phyloP scores from a whole-genome alignment of 306 rosid species.

The Cyclanthera cordifolia region DNA sequence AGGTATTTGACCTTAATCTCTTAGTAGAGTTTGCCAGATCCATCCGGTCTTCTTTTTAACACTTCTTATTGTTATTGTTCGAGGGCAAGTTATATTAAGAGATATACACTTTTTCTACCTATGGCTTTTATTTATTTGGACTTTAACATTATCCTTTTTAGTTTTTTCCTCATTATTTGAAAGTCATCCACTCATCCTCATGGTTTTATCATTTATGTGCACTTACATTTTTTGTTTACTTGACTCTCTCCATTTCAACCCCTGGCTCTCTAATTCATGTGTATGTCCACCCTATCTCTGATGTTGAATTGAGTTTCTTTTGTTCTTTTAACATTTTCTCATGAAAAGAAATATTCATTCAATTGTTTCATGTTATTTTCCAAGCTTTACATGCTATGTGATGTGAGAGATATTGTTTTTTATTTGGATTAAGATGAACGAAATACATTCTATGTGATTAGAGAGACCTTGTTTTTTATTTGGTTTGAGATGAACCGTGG shows the following conservation, averaged over 20 bases:
- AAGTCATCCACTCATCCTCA: background rate
- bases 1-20: too few species aligned
- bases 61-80: too few species aligned
- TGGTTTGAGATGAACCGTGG: background rate
- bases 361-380: background rate
- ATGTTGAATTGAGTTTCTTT: background rate
- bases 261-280: background rate
- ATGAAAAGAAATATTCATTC: background rate
- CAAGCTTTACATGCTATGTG: background rate
- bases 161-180: background rate
- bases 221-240: background rate
- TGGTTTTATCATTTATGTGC: background rate
- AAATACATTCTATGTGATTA: background rate
- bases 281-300: background rate
- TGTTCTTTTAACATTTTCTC: background rate
- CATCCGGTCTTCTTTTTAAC: too few species aligned
- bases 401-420: background rate
- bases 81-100: background rate
- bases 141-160: background rate
- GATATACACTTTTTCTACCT: background rate
- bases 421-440: background rate
- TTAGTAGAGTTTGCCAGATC: too few species aligned
- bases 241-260: background rate
- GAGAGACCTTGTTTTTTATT: background rate
- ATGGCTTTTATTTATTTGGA: background rate